Conservation (phyloP, 176 grass and related monocot genomes). For the Carex cristatella region DNA sequence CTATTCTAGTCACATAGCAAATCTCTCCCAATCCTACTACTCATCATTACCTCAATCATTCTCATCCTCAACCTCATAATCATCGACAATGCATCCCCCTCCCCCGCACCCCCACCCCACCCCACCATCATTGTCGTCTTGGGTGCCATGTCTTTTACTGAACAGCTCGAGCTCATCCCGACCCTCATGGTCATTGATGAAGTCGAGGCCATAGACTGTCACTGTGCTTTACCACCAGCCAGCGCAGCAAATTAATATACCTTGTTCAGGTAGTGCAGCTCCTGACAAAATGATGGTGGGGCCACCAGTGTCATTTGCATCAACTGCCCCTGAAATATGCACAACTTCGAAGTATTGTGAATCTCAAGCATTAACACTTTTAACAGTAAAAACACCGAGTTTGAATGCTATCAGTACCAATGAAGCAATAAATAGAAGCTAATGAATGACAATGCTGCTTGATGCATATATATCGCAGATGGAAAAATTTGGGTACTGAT, state of each 20-base stretch:
- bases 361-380: background rate
- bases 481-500: background rate
- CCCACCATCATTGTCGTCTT: constrained; percentile 23
- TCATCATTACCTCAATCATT: constrained; percentile 20
- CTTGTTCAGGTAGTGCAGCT: constrained; percentile 94
- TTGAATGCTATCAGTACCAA: background rate
- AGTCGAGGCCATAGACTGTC: constrained; percentile 67
- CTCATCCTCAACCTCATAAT: constrained; percentile 13
- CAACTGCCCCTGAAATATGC: constrained; percentile 64
- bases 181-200: constrained; percentile 50
- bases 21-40: constrained; percentile 24
- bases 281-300: constrained; percentile 66
- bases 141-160: background rate
- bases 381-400: background rate
- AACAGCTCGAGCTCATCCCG: constrained; percentile 38
- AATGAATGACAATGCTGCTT: background rate
- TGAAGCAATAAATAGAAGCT: background rate
- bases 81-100: constrained; percentile 4
- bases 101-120: background rate
- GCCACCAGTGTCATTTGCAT: constrained; percentile 97
- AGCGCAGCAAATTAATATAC: constrained; percentile 69
- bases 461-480: background rate
- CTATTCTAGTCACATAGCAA: background rate
- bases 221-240: constrained; percentile 87
- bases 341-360: background rate